Evolutionary conservation across 2,329 filamentous ascomycete species (phyloP).

Genomic region (Colletotrichum higginsianum): DNA sequence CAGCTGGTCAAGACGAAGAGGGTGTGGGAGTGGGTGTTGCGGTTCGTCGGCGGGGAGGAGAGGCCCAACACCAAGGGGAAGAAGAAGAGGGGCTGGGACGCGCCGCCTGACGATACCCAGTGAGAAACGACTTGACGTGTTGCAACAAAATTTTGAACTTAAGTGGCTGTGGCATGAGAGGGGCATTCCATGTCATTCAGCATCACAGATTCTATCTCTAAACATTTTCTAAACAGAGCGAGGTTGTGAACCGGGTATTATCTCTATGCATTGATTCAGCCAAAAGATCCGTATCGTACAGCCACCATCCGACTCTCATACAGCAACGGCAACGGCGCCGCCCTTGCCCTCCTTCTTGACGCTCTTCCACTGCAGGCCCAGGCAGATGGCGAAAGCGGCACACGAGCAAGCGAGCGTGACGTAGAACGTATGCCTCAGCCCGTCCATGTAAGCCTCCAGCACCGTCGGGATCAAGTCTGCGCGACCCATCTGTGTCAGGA

Average conservation of each 20-base stretch:
- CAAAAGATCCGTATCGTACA: slow-evolving; percentile 15
- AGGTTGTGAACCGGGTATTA: slow-evolving; percentile 25
- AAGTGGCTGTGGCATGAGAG: too few species aligned
- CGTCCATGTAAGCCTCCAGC: slow-evolving; percentile 64
- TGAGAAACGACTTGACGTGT: slow-evolving; percentile 35
- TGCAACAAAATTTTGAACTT: too few species aligned
- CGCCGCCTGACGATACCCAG: slow-evolving; percentile 59
- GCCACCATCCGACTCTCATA: slow-evolving; percentile 7
- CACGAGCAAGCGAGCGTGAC: slow-evolving; percentile 65
- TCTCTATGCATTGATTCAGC: slow-evolving; percentile 20
- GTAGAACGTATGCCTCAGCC: slow-evolving; percentile 66
- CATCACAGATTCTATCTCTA: slow-evolving; percentile 24
- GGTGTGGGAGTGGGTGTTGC: slow-evolving; percentile 82
- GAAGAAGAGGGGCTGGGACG: slow-evolving; percentile 52
- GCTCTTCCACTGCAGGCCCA: slow-evolving; percentile 67
- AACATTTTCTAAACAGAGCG: slow-evolving; percentile 6
- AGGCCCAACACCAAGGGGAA: slow-evolving; percentile 42
- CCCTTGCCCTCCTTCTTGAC: slow-evolving; percentile 61
- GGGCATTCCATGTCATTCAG: not conserved
- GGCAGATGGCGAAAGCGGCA: slow-evolving; percentile 60
- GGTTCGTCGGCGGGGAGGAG: slow-evolving; percentile 70
- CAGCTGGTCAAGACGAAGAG: slow-evolving; percentile 75
- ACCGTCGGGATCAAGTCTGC: slow-evolving; percentile 60
- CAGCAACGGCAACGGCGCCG: slow-evolving; percentile 46
- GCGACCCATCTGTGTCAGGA: slow-evolving; percentile 59